A percentile compares a stretch with the other conserved stretches of the same genome.
Evolutionary conservation across 139 green algal species (phyloP).

Genomic region (Chlamydomonas sp.): DNA sequence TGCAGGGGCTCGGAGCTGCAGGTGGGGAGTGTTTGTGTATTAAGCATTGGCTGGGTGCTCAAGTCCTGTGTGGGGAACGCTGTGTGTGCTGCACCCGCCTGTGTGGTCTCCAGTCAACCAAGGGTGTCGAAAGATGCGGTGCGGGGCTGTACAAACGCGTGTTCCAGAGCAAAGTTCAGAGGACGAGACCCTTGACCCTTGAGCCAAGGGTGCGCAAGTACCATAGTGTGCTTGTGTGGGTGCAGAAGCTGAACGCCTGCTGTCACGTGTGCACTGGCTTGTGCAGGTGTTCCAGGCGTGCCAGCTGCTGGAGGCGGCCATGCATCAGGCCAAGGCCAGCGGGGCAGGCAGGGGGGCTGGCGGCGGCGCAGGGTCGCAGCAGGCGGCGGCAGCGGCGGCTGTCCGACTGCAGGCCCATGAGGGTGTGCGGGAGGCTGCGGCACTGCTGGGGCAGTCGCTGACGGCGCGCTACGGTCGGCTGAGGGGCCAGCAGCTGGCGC

Average conservation of each 20-base stretch:
- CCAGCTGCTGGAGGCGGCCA: conserved; percentile 22
- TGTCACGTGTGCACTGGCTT: neutral
- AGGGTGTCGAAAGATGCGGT: too few species aligned
- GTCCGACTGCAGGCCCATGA: neutral
- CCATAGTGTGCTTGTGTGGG: too few species aligned
- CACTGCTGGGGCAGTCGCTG: conserved; percentile 22
- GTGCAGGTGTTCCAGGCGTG: conserved; percentile 38
- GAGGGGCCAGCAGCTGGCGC: conserved; percentile 7
- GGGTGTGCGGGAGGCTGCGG: conserved; percentile 29
- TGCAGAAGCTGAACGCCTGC: too few species aligned
- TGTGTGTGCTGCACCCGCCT: too few species aligned
- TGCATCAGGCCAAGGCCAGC: neutral
- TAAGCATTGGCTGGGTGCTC: neutral
- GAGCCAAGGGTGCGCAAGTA: too few species aligned
- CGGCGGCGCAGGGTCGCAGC: neutral
- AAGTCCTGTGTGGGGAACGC: neutral
- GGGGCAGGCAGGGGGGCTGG: neutral
- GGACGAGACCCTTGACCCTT: too few species aligned
- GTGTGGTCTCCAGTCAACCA: too few species aligned
- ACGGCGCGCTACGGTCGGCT: conserved; percentile 24
- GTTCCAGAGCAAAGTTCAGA: too few species aligned
- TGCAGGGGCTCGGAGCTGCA: too few species aligned
- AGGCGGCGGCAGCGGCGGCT: neutral
- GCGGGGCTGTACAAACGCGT: too few species aligned
- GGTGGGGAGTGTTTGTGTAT: conserved; percentile 5